A percentile compares a stretch with the other conserved stretches of the same genome.
These are phyloP conservation scores for Anisodus acutangulus DNA, from an alignment of 257 asterid genomes.

Conservation along the genomic window DNA sequence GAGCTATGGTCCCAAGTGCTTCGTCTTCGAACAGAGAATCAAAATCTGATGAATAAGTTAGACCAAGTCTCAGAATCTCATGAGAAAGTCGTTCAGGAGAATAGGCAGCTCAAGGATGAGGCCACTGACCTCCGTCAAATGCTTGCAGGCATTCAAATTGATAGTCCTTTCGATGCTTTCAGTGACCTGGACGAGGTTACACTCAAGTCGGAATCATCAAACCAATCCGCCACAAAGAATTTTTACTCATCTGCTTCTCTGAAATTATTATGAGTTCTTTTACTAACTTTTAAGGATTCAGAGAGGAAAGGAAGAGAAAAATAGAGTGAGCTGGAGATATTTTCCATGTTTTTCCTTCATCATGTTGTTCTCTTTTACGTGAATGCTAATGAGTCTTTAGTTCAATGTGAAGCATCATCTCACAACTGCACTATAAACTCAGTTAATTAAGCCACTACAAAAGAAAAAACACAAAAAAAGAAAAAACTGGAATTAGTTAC, in stretches of 20 bases:
- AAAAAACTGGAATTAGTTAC: no score
- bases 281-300: conserved; percentile 1
- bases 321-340: conserved; percentile 31
- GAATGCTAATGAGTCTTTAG: conserved; percentile 35
- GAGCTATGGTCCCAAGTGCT: conserved; percentile 55
- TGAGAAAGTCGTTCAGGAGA: conserved; percentile 43
- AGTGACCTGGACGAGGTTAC: conserved; percentile 58
- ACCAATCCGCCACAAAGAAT: conserved; percentile 44
- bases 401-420: neutral
- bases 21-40: conserved; percentile 45
- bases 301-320: conserved; percentile 18
- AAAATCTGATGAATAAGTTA: conserved; percentile 41
- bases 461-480: no score
- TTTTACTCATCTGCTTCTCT: conserved; percentile 51
- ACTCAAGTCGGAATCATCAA: conserved; percentile 57
- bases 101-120: conserved; percentile 50
- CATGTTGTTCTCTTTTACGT: conserved; percentile 39
- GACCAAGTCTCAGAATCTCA: conserved; percentile 44
- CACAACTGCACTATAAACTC: neutral
- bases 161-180: conserved; percentile 48
- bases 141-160: conserved; percentile 38
- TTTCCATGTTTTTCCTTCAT: conserved; percentile 34
- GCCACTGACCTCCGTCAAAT: conserved; percentile 39
- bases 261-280: conserved; percentile 29
- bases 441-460: neutral